phyloP scores from a whole-genome alignment of 2,329 filamentous ascomycete genomes.

The Tolypocladium pustulatum region DNA sequence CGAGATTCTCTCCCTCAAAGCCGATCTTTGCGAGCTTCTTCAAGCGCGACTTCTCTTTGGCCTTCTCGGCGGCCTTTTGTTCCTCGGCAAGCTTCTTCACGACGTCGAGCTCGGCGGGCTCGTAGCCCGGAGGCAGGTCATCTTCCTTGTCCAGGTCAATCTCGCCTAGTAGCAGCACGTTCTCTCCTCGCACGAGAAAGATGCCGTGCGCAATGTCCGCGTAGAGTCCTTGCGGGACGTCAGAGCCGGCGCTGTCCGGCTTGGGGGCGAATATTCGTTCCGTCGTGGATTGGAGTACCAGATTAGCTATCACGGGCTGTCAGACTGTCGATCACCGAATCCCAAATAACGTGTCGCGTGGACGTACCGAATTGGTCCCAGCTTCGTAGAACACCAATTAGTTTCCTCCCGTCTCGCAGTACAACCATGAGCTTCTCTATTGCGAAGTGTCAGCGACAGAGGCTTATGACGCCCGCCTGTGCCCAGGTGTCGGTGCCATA shows the following conservation, averaged over 20 bases:
- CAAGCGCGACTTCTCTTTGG: conserved; percentile 59
- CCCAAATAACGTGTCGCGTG: background rate
- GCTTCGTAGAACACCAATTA: conserved; percentile 83
- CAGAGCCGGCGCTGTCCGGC: conserved; percentile 28
- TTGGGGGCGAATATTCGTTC: conserved; percentile 70
- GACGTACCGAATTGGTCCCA: conserved; percentile 90
- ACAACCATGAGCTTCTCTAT: conserved; percentile 90
- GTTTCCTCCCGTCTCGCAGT: conserved; percentile 84
- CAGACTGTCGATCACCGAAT: background rate
- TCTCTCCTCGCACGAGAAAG: conserved; percentile 90
- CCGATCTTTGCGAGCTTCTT: conserved; percentile 67
- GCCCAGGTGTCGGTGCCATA: conserved; percentile 35
- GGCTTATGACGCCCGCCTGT: too few species aligned
- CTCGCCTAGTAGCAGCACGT: conserved; percentile 90
- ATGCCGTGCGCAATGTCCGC: conserved; percentile 79
- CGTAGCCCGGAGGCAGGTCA: conserved; percentile 64
- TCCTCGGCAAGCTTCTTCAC: conserved; percentile 66
- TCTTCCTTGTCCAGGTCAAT: conserved; percentile 97
- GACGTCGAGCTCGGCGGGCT: conserved; percentile 52
- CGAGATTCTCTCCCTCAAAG: conserved; percentile 78
- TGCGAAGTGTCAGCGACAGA: conserved; percentile 11
- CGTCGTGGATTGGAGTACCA: conserved; percentile 85
- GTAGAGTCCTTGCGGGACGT: conserved; percentile 45
- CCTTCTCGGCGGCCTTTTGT: conserved; percentile 58
- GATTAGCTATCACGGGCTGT: conserved; percentile 54